A percentile compares a stretch with the other conserved stretches of the same genome.
Evolutionary conservation across 1,284 basidiomycete genomes (phyloP).

Genomic region (Heterobasidion occidentale): DNA sequence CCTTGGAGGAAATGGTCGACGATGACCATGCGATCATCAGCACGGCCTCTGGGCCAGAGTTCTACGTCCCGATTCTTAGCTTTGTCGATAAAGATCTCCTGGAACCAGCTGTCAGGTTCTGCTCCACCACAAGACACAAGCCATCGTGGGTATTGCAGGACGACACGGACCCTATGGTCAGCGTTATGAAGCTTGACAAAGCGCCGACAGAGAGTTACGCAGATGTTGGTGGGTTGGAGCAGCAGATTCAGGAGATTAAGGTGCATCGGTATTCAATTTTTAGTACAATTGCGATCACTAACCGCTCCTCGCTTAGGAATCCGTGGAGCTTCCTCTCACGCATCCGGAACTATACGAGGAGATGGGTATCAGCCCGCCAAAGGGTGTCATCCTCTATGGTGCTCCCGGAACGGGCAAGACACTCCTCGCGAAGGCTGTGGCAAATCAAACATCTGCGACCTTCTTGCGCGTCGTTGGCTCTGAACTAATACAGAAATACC

Average conservation of each 20-base stretch:
- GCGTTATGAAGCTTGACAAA: conserved; percentile 98
- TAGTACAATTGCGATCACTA: background rate
- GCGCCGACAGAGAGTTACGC: conserved; percentile 98
- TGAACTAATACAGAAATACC: conserved; percentile 98
- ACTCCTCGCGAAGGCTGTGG: conserved; percentile 95
- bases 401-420: conserved; percentile 99
- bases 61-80: conserved; percentile 97
- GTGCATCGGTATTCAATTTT: conserved; percentile 29
- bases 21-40: conserved; percentile 99
- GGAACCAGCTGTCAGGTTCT: conserved; percentile 93
- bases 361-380: conserved; percentile 99
- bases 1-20: conserved; percentile 98
- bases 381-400: conserved; percentile 98
- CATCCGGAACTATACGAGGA: conserved; percentile 99
- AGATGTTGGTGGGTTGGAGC: conserved; percentile 95
- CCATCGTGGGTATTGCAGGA: conserved; percentile 97
- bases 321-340: conserved; percentile 95
- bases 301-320: conserved; percentile 54
- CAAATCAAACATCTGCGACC: conserved; percentile 97
- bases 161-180: conserved; percentile 97
- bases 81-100: conserved; percentile 99
- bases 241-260: conserved; percentile 99
- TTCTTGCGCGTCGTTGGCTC: conserved; percentile 98
- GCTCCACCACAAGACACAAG: conserved; percentile 94
- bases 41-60: conserved; percentile 92